phyloP scores from a whole-genome alignment of 2,329 filamentous ascomycete species.

The Colletotrichum sublineola region DNA sequence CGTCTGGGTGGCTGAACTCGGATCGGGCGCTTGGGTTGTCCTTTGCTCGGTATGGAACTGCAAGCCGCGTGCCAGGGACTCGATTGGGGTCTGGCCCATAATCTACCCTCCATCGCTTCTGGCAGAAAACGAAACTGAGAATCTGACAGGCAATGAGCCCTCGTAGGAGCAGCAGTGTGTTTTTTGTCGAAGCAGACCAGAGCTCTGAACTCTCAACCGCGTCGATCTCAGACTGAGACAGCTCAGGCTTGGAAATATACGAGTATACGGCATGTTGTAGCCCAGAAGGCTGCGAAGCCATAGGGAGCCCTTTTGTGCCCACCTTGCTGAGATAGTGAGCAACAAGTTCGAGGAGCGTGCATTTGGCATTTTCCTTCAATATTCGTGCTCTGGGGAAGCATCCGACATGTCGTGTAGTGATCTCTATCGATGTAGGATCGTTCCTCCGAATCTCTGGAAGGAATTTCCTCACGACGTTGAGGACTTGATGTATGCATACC shows the following conservation, averaged over 20 bases:
- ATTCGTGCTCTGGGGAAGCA: conserved; percentile 65
- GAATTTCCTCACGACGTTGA: conserved; percentile 57
- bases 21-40: conserved; percentile 67
- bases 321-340: conserved; percentile 57
- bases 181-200: conserved; percentile 52
- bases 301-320: conserved; percentile 59
- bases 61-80: conserved; percentile 59
- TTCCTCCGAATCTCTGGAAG: conserved; percentile 47
- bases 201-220: conserved; percentile 53
- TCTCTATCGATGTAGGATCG: conserved; percentile 58
- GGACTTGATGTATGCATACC: conserved; percentile 65
- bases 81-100: conserved; percentile 67
- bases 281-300: conserved; percentile 51
- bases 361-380: conserved; percentile 52
- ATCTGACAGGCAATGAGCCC: conserved; percentile 70
- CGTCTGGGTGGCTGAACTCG: conserved; percentile 74
- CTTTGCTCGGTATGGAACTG: conserved; percentile 72
- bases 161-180: conserved; percentile 62
- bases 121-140: conserved; percentile 63
- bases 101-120: conserved; percentile 75
- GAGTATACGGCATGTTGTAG: conserved; percentile 51
- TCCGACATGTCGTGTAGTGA: conserved; percentile 49
- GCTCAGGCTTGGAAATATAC: conserved; percentile 59
- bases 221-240: conserved; percentile 49
- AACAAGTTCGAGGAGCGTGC: conserved; percentile 50